Evolutionary conservation across 352 stramenopile species (phyloP), one percentile per base, ranked within the genome.

Genomic region (Globisporangium paroecandrum): DNA sequence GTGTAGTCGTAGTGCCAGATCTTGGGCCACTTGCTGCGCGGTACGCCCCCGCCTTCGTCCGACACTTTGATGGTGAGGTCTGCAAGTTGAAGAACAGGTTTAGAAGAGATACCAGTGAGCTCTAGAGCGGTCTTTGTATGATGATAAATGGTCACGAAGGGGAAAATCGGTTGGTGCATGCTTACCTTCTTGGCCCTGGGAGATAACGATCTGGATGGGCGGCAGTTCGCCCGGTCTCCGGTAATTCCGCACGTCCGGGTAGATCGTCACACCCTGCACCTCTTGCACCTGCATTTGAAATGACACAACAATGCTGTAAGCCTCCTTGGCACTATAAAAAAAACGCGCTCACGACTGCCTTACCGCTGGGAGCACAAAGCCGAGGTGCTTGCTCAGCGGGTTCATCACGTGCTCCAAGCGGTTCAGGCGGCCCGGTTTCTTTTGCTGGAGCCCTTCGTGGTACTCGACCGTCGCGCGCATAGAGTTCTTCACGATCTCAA

Each of bases 1-100:
- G 97, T 99, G 81, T 99, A 99, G 32, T 99, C 87, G 72, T 99
- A 99, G 59, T 94, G 96, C 95, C 97, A 99, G 69, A 99, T 94
- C 65, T 97, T 96, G 46, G 94, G 89, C 87, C 98, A 98, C 57
- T 99, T 92, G 70, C 89, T 98, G 36, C 98, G 86, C 13, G 90
- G 89, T 70, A 99, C 99, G 57, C 98, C 98, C 53, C 98, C 98
- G 25, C 98, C 98, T 78, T 99, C 96, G 76, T 99, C 98, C 36
- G 85, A 96, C 43, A 99, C 90, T 77, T 99, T 99, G 70, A 99
- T 99, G 2, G 98, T 98, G 22, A 98, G 73, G 67, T 94, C 86
- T 76, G 56, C 27, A 43, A 9, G 12, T 55, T 15, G 5, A 65
- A 18, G 8, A 58, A 13, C 2, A 56, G 59, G 7, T 53, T 4